A percentile compares a stretch with the other conserved stretches of the same genome.
Evolutionary conservation across 2,329 filamentous ascomycete species (phyloP).

Genomic region (Onygena corvina): DNA sequence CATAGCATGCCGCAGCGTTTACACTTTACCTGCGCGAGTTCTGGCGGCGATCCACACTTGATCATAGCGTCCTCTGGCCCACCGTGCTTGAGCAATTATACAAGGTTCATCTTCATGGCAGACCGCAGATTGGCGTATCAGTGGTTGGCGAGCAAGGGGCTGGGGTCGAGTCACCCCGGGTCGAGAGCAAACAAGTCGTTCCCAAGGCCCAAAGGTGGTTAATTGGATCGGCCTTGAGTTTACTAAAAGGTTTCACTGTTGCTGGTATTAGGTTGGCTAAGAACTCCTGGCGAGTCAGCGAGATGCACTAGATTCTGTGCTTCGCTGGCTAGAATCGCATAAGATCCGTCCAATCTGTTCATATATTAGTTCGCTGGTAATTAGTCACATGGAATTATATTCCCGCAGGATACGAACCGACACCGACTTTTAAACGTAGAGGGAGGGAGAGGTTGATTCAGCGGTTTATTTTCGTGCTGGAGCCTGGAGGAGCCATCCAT

Average conservation of each 20-base stretch:
- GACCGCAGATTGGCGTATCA: not conserved
- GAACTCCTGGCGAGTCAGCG: not conserved
- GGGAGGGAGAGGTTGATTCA: not conserved
- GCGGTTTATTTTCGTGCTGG: not conserved
- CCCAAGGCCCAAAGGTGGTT: too few relatives aligned
- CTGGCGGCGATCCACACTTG: slow-evolving; percentile 1
- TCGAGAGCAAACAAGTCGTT: not conserved
- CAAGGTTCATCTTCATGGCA: not conserved
- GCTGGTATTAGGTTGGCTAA: not conserved
- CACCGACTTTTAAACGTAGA: not conserved
- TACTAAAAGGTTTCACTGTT: not conserved
- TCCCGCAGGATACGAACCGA: slow-evolving; percentile 1
- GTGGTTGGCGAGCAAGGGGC: not conserved
- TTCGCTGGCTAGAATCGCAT: not conserved
- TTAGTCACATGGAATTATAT: not conserved
- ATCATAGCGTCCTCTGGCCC: slow-evolving; percentile 1
- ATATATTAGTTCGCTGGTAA: not conserved
- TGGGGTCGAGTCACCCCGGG: not conserved
- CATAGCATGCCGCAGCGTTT: too few relatives aligned
- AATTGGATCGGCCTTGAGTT: too few relatives aligned
- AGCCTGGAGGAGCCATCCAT: too few relatives aligned
- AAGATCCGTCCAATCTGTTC: too few relatives aligned
- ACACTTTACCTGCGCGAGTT: not conserved
- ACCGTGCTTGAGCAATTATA: not conserved
- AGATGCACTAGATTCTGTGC: not conserved